phyloP scores from a whole-genome alignment of 1,284 basidiomycete species.

The Pulveroboletus ridleyi region DNA sequence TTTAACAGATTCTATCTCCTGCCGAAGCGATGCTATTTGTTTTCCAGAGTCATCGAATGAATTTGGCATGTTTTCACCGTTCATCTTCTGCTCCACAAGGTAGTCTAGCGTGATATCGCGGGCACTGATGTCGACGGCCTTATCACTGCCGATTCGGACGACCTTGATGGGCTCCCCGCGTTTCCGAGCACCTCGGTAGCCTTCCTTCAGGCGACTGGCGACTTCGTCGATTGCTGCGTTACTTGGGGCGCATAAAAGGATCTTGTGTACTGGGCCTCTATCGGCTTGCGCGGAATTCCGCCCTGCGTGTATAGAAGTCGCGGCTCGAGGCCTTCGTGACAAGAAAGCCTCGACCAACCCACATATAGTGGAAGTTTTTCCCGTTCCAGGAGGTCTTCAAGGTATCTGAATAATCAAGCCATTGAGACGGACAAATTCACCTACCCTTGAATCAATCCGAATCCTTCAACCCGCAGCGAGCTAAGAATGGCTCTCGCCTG shows the following conservation, averaged over 20 bases:
- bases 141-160: slow-evolving; percentile 88
- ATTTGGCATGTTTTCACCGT: slow-evolving; percentile 48
- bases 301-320: slow-evolving; percentile 55
- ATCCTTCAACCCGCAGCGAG: slow-evolving; percentile 79
- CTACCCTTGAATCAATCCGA: slow-evolving; percentile 96
- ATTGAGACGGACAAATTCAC: slow-evolving; percentile 31
- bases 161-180: slow-evolving; percentile 73
- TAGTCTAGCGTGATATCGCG: slow-evolving; percentile 90
- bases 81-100: slow-evolving; percentile 83
- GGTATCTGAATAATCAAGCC: slow-evolving; percentile 11
- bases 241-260: slow-evolving; percentile 96
- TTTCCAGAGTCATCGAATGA: slow-evolving; percentile 54
- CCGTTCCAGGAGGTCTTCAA: slow-evolving; percentile 90
- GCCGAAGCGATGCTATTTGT: slow-evolving; percentile 67
- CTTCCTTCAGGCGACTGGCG: slow-evolving; percentile 86
- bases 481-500: slow-evolving; percentile 92
- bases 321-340: slow-evolving; percentile 58
- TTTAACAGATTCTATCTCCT: slow-evolving; percentile 76
- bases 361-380: slow-evolving; percentile 98
- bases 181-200: slow-evolving; percentile 68
- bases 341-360: slow-evolving; percentile 91
- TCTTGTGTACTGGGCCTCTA: slow-evolving; percentile 67
- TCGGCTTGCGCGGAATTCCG: slow-evolving; percentile 48
- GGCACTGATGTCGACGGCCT: slow-evolving; percentile 82
- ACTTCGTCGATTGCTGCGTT: slow-evolving; percentile 99